phyloP scores from a whole-genome alignment of 1,139 yeast species.

The Hyphopichia burtonii region DNA sequence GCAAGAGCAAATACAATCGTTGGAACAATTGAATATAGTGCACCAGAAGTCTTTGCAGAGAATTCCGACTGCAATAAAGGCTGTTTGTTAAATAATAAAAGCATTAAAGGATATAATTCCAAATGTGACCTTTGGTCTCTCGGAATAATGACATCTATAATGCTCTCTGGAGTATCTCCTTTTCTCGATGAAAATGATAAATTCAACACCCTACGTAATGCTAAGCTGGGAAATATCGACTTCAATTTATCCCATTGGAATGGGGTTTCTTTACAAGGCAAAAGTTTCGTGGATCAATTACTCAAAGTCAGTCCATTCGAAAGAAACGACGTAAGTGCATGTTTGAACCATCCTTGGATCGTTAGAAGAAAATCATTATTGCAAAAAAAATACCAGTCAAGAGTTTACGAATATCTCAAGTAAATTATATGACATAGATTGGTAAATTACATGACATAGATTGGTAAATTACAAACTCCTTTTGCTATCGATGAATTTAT shows the following conservation, averaged over 20 bases:
- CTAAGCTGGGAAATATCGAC: slow-evolving; percentile 39
- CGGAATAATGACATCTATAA: slow-evolving; percentile 57
- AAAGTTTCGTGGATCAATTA: slow-evolving; percentile 40
- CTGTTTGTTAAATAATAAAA: not conserved
- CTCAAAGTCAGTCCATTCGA: slow-evolving; percentile 35
- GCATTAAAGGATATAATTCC: slow-evolving; percentile 40
- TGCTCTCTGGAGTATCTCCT: slow-evolving; percentile 61
- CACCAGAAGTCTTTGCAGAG: slow-evolving; percentile 46
- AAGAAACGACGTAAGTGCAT: slow-evolving; percentile 31
- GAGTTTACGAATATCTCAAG: slow-evolving; percentile 3
- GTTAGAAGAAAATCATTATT: slow-evolving; percentile 13
- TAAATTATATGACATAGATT: no score
- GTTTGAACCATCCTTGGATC: slow-evolving; percentile 47
- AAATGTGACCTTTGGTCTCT: slow-evolving; percentile 71
- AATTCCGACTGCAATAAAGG: slow-evolving; percentile 6
- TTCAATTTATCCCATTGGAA: slow-evolving; percentile 42
- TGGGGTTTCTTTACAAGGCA: slow-evolving; percentile 36
- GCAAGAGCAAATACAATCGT: slow-evolving; percentile 54
- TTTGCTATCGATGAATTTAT: no score
- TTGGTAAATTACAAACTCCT: no score
- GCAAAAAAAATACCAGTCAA: slow-evolving; percentile 13
- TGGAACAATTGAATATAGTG: slow-evolving; percentile 69
- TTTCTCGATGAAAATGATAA: slow-evolving; percentile 40
- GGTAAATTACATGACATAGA: no score
- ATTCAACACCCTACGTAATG: slow-evolving; percentile 20